These are phyloP conservation scores for Pseudofabraea citricarpa DNA, from an alignment of 2,329 filamentous ascomycete genomes.

Conservation along the genomic window DNA sequence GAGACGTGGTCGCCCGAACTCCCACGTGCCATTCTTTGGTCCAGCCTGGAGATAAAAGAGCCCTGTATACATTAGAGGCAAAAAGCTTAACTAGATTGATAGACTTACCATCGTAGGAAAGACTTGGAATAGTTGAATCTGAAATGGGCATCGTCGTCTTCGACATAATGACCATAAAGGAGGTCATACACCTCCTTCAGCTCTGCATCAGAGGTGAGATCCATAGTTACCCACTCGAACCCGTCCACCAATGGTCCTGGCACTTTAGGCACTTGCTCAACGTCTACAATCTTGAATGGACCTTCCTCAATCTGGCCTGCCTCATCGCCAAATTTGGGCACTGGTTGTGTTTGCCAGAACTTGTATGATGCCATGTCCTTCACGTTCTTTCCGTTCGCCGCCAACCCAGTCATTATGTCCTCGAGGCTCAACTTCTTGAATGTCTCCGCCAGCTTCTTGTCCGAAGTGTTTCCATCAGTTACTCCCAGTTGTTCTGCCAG, in stretches of 20 bases:
- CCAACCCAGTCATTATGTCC: conserved; percentile 70
- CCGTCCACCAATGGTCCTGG: conserved; percentile 71
- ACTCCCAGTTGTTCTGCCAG: conserved; percentile 54
- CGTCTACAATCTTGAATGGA: conserved; percentile 74
- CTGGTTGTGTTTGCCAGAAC: conserved; percentile 98
- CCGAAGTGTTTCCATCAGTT: conserved; percentile 28
- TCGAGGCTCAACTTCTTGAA: conserved; percentile 62
- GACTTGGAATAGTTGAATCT: conserved; percentile 91
- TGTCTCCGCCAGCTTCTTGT: conserved; percentile 41
- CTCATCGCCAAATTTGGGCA: conserved; percentile 72
- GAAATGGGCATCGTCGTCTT: conserved; percentile 96
- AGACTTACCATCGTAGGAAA: conserved; percentile 77
- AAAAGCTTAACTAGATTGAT: not conserved
- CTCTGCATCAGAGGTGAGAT: conserved; percentile 72
- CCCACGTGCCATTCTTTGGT: conserved; percentile 92
- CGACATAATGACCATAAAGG: conserved; percentile 90
- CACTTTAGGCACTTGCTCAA: conserved; percentile 73
- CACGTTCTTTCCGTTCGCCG: conserved; percentile 77
- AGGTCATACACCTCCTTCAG: conserved; percentile 89
- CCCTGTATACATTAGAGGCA: conserved; percentile 48
- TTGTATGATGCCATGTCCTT: conserved; percentile 98
- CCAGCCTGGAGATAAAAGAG: conserved; percentile 92
- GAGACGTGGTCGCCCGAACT: conserved; percentile 76
- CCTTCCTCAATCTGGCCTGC: conserved; percentile 63
- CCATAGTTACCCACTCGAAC: conserved; percentile 93